Evolutionary conservation across 2,329 filamentous ascomycete genomes (phyloP).

Genomic region (Fusarium ramigenum): DNA sequence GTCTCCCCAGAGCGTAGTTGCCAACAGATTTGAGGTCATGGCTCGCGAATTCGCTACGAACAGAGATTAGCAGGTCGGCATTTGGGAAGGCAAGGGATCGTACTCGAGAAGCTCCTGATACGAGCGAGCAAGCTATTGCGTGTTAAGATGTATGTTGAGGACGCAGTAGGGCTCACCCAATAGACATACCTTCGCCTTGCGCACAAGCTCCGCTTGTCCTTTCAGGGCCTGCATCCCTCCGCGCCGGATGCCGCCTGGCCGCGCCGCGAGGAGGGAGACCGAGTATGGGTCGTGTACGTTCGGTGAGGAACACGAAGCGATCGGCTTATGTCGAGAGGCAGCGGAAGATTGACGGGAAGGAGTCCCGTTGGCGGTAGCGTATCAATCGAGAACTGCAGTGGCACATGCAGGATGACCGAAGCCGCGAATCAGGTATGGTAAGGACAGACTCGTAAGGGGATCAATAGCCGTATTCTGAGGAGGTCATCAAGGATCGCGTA

Average conservation of each 20-base stretch:
- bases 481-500: conserved; percentile 1
- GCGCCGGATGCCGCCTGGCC: conserved; percentile 38
- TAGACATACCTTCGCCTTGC: conserved; percentile 66
- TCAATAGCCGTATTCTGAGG: background rate
- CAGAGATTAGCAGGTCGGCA: conserved; percentile 8
- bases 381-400: conserved; percentile 25
- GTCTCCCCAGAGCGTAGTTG: conserved; percentile 89
- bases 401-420: conserved; percentile 35
- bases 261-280: conserved; percentile 34
- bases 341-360: conserved; percentile 19
- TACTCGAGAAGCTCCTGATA: conserved; percentile 97
- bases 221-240: conserved; percentile 64
- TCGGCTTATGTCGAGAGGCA: conserved; percentile 15
- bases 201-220: conserved; percentile 67
- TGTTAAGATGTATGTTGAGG: background rate
- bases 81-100: conserved; percentile 45
- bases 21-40: conserved; percentile 91
- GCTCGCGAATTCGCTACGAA: conserved; percentile 87
- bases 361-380: conserved; percentile 32
- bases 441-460: conserved; percentile 5
- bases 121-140: conserved; percentile 84
- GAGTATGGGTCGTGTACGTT: background rate
- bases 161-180: background rate
- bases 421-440: conserved; percentile 19
- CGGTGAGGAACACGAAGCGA: background rate